phyloP scores from a whole-genome alignment of 2,329 filamentous ascomycete genomes.

The Fusarium paranaense region DNA sequence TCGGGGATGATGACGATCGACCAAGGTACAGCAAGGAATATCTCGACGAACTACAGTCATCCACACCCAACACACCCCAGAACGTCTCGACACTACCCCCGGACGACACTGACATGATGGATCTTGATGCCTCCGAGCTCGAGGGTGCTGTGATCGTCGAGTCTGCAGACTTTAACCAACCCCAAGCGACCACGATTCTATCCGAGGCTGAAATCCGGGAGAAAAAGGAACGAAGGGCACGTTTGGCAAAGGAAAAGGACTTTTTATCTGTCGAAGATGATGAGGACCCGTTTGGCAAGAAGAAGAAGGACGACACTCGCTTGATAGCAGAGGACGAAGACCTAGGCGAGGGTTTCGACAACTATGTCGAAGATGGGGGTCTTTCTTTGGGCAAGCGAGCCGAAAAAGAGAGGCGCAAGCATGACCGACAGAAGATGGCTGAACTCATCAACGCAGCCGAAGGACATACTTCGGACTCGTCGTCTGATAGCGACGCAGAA shows the following conservation, averaged over 20 bases:
- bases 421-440: constrained; percentile 81
- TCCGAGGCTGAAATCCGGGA: constrained; percentile 88
- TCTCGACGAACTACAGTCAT: constrained; percentile 85
- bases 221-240: constrained; percentile 89
- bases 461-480: constrained; percentile 70
- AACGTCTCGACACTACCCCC: constrained; percentile 62
- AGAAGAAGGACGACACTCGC: constrained; percentile 77
- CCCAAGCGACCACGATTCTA: constrained; percentile 67
- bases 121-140: constrained; percentile 69
- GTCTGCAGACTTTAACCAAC: constrained; percentile 49
- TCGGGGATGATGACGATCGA: constrained; percentile 72
- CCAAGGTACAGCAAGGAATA: constrained; percentile 90
- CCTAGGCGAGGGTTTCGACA: constrained; percentile 91
- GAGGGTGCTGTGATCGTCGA: constrained; percentile 75
- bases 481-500: constrained; percentile 77
- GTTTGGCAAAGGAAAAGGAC: constrained; percentile 77
- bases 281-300: constrained; percentile 58
- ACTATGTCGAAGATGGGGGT: constrained; percentile 87
- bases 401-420: constrained; percentile 75
- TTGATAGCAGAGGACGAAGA: constrained; percentile 90
- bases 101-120: constrained; percentile 63
- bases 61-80: constrained; percentile 85
- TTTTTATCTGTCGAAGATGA: constrained; percentile 73
- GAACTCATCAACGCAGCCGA: constrained; percentile 86
- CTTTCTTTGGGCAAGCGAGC: constrained; percentile 83